Evolutionary conservation across 2,329 filamentous ascomycete species (phyloP).

Genomic region (Scleromitrula shiraiana): DNA sequence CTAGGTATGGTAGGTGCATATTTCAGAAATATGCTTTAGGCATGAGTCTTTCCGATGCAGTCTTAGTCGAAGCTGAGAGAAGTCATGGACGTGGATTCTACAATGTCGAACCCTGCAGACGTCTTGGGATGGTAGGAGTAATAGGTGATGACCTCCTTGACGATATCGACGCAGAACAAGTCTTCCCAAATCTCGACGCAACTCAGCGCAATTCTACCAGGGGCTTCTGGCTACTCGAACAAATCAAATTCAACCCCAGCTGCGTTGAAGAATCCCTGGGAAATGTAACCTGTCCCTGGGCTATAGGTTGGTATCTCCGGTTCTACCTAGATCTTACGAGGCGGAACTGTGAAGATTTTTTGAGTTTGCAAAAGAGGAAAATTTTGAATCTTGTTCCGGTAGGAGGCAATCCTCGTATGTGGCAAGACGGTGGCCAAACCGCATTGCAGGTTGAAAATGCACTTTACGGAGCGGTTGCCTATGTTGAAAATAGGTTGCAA

Average conservation of each 20-base stretch:
- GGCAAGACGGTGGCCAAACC: neutral
- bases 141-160: neutral
- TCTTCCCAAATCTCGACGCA: too few species aligned
- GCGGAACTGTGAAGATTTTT: neutral
- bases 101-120: neutral
- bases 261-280: too few species aligned
- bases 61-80: neutral
- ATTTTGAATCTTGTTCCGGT: neutral
- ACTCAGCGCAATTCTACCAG: neutral
- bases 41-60: too few species aligned
- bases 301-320: neutral
- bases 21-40: neutral
- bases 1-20: too few species aligned
- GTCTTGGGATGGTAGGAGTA: neutral
- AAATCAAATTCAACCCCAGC: too few species aligned
- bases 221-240: neutral
- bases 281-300: too few species aligned
- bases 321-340: neutral
- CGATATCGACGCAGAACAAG: too few species aligned
- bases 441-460: neutral
- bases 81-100: neutral
- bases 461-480: too few species aligned
- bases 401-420: neutral
- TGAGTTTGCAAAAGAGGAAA: neutral
- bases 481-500: neutral